phyloP scores from a whole-genome alignment of 306 rosid genomes.

The Quercus rubra region DNA sequence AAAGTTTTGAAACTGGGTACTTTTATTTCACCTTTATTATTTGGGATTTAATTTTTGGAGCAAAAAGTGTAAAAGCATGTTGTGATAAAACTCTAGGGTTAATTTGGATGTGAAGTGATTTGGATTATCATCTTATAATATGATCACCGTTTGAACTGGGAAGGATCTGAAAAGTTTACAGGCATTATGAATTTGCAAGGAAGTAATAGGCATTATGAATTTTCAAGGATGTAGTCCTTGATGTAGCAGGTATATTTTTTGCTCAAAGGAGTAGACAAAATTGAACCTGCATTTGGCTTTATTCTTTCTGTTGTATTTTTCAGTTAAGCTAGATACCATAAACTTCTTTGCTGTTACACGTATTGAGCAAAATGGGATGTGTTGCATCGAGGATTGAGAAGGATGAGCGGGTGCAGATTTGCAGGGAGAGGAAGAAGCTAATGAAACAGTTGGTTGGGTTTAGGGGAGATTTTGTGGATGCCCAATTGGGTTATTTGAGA shows the following conservation, averaged over 20 bases:
- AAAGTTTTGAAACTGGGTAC: not conserved
- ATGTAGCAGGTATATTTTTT: not conserved
- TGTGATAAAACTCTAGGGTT: slow-evolving; percentile 2
- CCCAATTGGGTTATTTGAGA: slow-evolving; percentile 64
- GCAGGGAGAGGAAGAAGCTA: slow-evolving; percentile 77
- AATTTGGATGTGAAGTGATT: not conserved
- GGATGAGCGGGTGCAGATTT: slow-evolving; percentile 59
- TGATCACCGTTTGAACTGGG: not conserved
- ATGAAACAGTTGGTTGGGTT: slow-evolving; percentile 62
- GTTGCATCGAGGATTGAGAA: slow-evolving; percentile 62
- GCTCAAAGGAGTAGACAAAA: not conserved
- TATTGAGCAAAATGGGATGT: slow-evolving; percentile 68
- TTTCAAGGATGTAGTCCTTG: slow-evolving; percentile 1
- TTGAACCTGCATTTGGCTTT: slow-evolving; percentile 3
- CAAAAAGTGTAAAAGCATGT: not conserved
- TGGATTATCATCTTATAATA: not conserved
- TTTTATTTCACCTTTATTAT: slow-evolving; percentile 17
- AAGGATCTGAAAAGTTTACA: not conserved
- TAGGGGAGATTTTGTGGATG: slow-evolving; percentile 76
- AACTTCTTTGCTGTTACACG: slow-evolving; percentile 1
- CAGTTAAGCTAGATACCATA: slow-evolving; percentile 1
- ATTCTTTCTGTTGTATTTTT: slow-evolving; percentile 16
- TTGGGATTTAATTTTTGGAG: slow-evolving; percentile 5
- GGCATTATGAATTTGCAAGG: slow-evolving; percentile 7
- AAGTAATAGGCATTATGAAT: slow-evolving; percentile 1